These are phyloP conservation scores for Phytophthora sojae DNA, from an alignment of 352 stramenopile species.

Conservation along the genomic window DNA sequence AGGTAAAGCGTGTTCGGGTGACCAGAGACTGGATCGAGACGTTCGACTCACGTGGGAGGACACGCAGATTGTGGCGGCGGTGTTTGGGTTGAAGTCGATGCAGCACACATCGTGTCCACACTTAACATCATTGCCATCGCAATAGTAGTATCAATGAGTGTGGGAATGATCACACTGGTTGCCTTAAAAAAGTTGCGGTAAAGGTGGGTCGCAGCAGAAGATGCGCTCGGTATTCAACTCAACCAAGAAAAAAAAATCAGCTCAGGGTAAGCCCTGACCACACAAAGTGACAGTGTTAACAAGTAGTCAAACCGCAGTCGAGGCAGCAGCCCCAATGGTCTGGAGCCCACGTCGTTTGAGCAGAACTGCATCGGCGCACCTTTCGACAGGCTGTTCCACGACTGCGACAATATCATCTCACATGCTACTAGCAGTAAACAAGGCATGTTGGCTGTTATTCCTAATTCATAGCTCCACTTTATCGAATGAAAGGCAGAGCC, in stretches of 20 bases:
- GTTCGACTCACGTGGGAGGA: slow-evolving; percentile 32
- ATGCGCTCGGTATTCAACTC: not conserved
- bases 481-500: no score
- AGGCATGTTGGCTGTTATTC: no score
- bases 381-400: slow-evolving; percentile 20
- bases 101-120: slow-evolving; percentile 22
- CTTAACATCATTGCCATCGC: slow-evolving; percentile 13
- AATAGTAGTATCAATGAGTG: not conserved
- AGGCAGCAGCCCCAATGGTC: no score
- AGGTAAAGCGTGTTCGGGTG: slow-evolving; percentile 20
- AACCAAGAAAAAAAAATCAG: not conserved
- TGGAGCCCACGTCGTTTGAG: slow-evolving; percentile 11
- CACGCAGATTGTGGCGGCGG: slow-evolving; percentile 11
- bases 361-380: slow-evolving; percentile 12
- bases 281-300: not conserved
- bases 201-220: not conserved
- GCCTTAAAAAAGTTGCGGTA: slow-evolving; percentile 6
- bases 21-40: slow-evolving; percentile 23
- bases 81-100: not conserved
- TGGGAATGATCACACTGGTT: slow-evolving; percentile 8
- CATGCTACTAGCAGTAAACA: no score
- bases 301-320: no score
- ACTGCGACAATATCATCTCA: slow-evolving; percentile 28
- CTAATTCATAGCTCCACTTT: no score
- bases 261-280: not conserved